phyloP scores from a whole-genome alignment of 83 land plant genomes.

The Thuja plicata region DNA sequence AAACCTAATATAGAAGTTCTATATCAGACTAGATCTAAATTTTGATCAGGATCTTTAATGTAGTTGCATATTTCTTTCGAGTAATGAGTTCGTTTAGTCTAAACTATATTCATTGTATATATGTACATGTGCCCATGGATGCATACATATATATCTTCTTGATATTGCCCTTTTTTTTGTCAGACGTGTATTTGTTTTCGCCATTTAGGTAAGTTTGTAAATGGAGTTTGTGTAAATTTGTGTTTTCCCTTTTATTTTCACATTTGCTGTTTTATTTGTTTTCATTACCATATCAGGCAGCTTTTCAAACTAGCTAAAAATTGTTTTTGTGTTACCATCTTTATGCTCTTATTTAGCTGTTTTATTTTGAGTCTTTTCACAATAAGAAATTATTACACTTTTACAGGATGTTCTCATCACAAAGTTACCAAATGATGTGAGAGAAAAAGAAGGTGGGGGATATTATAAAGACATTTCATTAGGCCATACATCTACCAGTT shows the following conservation, averaged over 20 bases:
- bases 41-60: not conserved
- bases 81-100: not conserved
- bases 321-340: no score
- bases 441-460: conserved; percentile 15
- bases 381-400: not conserved
- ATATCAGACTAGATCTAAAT: not conserved
- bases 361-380: not conserved
- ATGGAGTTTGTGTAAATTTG: not conserved
- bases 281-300: not conserved
- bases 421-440: conserved; percentile 13
- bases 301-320: not conserved
- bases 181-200: not conserved
- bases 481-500: conserved; percentile 15
- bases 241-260: not conserved
- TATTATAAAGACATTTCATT: conserved; percentile 12
- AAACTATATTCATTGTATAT: not conserved
- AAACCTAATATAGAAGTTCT: no score
- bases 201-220: not conserved
- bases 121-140: not conserved
- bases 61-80: not conserved
- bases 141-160: no score
- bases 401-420: conserved; percentile 8
- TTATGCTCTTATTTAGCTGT: not conserved
- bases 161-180: not conserved
- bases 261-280: not conserved